Conservation (phyloP, 345 rosid genomes). For the Aquilaria yunnanensis region DNA sequence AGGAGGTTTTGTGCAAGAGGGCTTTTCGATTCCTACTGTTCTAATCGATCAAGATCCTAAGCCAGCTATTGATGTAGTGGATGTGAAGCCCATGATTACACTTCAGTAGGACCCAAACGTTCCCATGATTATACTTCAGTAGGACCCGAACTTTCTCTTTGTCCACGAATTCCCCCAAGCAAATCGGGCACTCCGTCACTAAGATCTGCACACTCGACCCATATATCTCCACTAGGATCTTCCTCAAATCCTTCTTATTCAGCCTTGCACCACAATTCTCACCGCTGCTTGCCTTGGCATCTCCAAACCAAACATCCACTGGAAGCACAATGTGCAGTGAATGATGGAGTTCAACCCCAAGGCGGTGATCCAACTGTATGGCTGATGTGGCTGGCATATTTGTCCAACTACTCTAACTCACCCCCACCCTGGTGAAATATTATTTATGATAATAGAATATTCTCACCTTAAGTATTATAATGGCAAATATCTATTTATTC, state of each 20-base stretch:
- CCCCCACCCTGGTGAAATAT: no score
- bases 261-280: slow-evolving; percentile 35
- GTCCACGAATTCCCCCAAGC: slow-evolving; percentile 56
- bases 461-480: no score
- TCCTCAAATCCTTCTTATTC: slow-evolving; percentile 45
- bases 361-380: slow-evolving; percentile 25
- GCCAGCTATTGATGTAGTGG: slow-evolving; percentile 57
- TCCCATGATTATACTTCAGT: slow-evolving; percentile 13
- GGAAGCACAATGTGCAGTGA: slow-evolving; percentile 48
- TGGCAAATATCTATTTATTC: no score
- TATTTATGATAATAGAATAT: no score
- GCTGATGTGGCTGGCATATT: no score
- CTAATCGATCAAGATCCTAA: slow-evolving; percentile 11
- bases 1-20: slow-evolving; percentile 8
- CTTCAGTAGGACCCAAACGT: slow-evolving; percentile 3
- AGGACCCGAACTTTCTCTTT: slow-evolving; percentile 62
- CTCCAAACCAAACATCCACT: slow-evolving; percentile 35
- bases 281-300: slow-evolving; percentile 23
- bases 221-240: slow-evolving; percentile 50
- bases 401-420: no score
- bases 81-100: slow-evolving; percentile 73
- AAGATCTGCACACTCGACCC: slow-evolving; percentile 31
- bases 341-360: slow-evolving; percentile 54
- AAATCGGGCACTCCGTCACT: slow-evolving; percentile 59
- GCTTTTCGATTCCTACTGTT: slow-evolving; percentile 6